phyloP scores from a whole-genome alignment of 768 basidiomycete species.

The Porpolomopsis calyptriformis region DNA sequence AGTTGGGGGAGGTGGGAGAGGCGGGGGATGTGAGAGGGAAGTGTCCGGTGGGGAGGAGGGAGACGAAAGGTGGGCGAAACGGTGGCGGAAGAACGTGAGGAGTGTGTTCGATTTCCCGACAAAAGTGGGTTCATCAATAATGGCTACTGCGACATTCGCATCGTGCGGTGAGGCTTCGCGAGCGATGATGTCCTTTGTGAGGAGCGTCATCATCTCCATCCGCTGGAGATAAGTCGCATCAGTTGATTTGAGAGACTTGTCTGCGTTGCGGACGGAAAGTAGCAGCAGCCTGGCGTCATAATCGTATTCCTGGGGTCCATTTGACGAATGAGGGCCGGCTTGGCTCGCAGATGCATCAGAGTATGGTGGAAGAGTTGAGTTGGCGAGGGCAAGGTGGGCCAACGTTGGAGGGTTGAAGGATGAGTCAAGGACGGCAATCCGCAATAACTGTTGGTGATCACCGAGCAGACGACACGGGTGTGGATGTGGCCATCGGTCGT shows the following conservation, averaged over 20 bases:
- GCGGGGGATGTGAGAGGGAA: neutral
- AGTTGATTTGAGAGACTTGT: constrained; percentile 60
- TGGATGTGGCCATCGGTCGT: constrained; percentile 49
- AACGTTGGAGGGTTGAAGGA: constrained; percentile 89
- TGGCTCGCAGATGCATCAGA: neutral
- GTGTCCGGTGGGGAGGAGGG: neutral
- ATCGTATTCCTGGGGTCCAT: constrained; percentile 13
- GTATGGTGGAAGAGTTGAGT: constrained; percentile 24
- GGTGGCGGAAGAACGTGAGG: constrained; percentile 35
- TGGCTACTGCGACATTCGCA: constrained; percentile 61
- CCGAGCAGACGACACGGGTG: neutral
- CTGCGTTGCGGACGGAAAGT: constrained; percentile 78
- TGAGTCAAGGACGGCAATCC: constrained; percentile 74
- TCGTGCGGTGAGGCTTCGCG: constrained; percentile 6
- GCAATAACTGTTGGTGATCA: constrained; percentile 20
- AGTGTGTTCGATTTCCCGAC: constrained; percentile 66
- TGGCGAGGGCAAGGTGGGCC: constrained; percentile 73
- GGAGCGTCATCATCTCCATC: constrained; percentile 75
- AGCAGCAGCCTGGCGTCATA: constrained; percentile 73
- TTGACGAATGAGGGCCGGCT: constrained; percentile 2
- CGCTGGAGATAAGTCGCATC: constrained; percentile 74
- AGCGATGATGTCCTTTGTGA: constrained; percentile 38
- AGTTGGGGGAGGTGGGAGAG: constrained; percentile 7
- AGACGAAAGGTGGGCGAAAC: constrained; percentile 19
- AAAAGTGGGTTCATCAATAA: constrained; percentile 84